Evolutionary conservation across 2,329 filamentous ascomycete genomes (phyloP).

Genomic region (Colletotrichum siamense): DNA sequence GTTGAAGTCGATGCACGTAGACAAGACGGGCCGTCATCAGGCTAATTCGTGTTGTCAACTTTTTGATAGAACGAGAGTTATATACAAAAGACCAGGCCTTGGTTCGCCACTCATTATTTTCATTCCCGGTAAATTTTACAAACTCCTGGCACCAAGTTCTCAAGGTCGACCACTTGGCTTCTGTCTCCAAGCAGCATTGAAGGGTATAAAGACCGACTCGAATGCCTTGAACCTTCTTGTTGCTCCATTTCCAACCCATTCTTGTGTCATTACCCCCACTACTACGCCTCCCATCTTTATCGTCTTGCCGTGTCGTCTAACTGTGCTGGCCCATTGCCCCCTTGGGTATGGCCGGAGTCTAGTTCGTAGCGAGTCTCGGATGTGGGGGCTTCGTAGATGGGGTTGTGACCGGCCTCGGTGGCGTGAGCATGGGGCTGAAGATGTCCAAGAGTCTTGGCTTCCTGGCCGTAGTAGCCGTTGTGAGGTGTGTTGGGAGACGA

Average conservation of each 20-base stretch:
- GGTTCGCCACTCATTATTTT: neutral
- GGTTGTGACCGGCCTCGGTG: slow-evolving; percentile 4
- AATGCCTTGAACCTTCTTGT: neutral
- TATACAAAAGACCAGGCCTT: neutral
- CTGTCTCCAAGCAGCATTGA: neutral
- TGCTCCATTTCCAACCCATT: neutral
- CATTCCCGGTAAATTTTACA: neutral
- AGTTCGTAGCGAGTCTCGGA: slow-evolving; percentile 9
- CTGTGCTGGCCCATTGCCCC: neutral
- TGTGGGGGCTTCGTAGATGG: slow-evolving; percentile 12
- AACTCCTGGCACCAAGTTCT: neutral
- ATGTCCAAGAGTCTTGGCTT: slow-evolving; percentile 2
- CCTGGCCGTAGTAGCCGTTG: slow-evolving; percentile 8
- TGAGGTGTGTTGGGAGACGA: neutral
- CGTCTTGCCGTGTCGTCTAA: neutral
- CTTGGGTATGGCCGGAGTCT: neutral
- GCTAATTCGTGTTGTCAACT: neutral
- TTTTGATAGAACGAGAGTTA: neutral
- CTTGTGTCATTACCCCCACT: neutral
- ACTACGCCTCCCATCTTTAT: neutral
- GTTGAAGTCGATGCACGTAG: neutral
- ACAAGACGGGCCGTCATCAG: neutral
- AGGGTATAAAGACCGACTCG: neutral
- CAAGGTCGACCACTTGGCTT: neutral
- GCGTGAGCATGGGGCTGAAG: slow-evolving; percentile 8